Base-by-base conservation (phyloP, 495 filamentous ascomycete species). In the Pyronema domesticum region DNA sequence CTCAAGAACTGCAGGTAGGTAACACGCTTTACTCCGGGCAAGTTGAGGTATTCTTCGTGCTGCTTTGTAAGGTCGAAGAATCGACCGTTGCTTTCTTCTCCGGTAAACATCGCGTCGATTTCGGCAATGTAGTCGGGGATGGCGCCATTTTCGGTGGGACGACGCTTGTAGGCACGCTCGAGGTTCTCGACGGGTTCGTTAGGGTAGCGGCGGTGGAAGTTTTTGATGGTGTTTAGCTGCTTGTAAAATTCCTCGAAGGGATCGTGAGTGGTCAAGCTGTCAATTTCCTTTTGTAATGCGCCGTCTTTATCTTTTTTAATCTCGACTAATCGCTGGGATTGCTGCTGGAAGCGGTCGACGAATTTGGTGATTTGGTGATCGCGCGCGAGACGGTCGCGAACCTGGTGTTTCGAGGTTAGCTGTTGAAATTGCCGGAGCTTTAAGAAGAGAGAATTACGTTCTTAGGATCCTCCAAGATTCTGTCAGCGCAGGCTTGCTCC, bases 161-260 rank as follows among this genome's bases (percentile, higher is more conserved):
- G 78, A 40, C 80, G 81, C 69, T 86, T 83, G 69, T 98, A 96
- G 55, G 88, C 86, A 54, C 80, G 75, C 70, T 98, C 91, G 10
- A 95, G 78, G 63, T 96, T 95, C 67, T 96, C 93, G 30, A 93
- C 85, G 2, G 83, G 89, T 64, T 94, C 86, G 67, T 93, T 94
- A 0, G 89, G 93, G 58, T 98, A 95, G 57, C 81, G 80, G 49
- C 82, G 77, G 69, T 95, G 87, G 62, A 89, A 93, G 46, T 83
- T 79, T 60, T 86, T 93, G 65, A 94, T 85, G 1, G 78, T 76
- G 51, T 74, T 68, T 5, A 94, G 69, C 61, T 94, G 85, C 54
- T 81, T 85, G 70, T 94, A 89, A 69, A 98, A 96, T 59, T 85
- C 82, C 45, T 93, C 86, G 60, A 94, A 89, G 1, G 85, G 79